Conservation (phyloP, 225 moss, liverwort and hornwort genomes). For the Anthoceros angustus region DNA sequence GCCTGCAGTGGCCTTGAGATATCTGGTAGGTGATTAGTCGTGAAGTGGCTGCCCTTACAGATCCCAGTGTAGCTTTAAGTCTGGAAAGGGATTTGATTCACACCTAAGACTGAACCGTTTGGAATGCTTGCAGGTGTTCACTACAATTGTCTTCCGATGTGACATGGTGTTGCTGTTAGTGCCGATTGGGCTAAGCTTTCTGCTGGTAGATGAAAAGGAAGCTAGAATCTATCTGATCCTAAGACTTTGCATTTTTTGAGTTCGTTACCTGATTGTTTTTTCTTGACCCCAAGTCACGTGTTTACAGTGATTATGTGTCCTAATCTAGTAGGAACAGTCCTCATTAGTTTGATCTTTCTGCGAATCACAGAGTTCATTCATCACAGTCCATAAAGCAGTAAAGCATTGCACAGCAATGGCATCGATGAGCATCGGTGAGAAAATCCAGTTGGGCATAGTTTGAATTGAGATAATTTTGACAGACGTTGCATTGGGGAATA, state of each 20-base stretch:
- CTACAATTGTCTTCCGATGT: slow-evolving; percentile 82
- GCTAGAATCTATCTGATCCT: not conserved
- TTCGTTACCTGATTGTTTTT: not conserved
- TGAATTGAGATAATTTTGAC: not conserved
- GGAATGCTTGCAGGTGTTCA: slow-evolving; percentile 38
- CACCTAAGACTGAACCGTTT: not conserved
- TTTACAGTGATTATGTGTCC: not conserved
- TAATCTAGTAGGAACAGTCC: not conserved
- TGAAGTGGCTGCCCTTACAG: not conserved
- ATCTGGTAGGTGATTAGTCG: slow-evolving; percentile 29
- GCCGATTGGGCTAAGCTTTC: slow-evolving; percentile 60
- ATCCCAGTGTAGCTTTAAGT: not conserved
- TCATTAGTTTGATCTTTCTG: not conserved
- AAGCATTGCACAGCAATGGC: slow-evolving; percentile 52
- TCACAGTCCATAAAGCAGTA: slow-evolving; percentile 51
- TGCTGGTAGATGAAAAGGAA: slow-evolving; percentile 34
- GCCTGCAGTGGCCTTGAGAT: slow-evolving; percentile 51
- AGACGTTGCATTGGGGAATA: not conserved
- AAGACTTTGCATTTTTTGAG: not conserved
- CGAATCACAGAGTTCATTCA: slow-evolving; percentile 49
- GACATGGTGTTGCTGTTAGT: slow-evolving; percentile 70
- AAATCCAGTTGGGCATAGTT: not conserved
- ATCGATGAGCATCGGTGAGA: slow-evolving; percentile 46
- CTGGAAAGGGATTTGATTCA: not conserved
- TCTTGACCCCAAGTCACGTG: not conserved